Conservation (phyloP, 768 basidiomycete genomes). For the Termitomyces sp. region DNA sequence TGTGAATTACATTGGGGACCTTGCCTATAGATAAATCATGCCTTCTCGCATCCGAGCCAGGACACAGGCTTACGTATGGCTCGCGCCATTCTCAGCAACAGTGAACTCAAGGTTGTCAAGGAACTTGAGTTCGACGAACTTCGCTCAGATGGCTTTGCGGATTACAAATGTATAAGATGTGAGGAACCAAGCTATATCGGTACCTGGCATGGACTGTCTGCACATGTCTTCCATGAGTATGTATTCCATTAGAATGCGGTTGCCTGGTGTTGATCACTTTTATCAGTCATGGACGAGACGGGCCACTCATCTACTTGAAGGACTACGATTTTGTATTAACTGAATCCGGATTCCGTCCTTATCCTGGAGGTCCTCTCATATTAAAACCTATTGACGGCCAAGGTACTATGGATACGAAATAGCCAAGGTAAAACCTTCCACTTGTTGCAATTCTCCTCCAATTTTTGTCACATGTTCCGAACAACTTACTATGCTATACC, state of each 20-base stretch:
- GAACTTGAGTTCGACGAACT: not conserved
- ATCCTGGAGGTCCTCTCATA: not conserved
- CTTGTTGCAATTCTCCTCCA: not conserved
- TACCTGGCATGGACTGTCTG: not conserved
- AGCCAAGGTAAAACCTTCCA: too few species aligned
- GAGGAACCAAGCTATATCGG: not conserved
- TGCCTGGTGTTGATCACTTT: not conserved
- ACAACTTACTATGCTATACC: too few species aligned
- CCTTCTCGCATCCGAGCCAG: not conserved
- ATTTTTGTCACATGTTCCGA: not conserved
- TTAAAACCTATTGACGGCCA: not conserved
- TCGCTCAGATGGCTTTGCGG: not conserved
- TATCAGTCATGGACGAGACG: not conserved
- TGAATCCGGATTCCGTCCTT: not conserved
- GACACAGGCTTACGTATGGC: not conserved
- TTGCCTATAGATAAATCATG: not conserved
- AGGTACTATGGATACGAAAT: too few species aligned
- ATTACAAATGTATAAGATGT: not conserved
- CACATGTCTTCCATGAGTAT: not conserved
- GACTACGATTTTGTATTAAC: not conserved
- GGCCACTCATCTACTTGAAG: not conserved
- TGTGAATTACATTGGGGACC: not conserved
- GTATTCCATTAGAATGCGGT: not conserved
- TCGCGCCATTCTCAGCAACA: not conserved
- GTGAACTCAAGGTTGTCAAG: not conserved